These are phyloP conservation scores for Umbelopsis sp. DNA, from an alignment of 371 early-diverging fungal species.

Conservation along the genomic window DNA sequence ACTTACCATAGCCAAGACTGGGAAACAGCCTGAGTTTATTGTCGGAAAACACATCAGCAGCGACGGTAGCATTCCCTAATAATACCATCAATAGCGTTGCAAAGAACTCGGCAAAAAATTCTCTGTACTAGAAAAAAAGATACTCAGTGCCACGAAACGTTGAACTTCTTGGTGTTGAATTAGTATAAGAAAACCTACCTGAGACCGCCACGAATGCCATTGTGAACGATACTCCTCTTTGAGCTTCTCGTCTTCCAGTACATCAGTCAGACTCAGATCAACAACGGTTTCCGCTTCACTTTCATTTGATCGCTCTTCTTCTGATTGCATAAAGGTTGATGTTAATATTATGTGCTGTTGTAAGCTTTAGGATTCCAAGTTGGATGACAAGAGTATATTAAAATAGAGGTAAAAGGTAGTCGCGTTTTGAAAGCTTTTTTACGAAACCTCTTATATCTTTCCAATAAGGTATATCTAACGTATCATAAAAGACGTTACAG, in stretches of 20 bases:
- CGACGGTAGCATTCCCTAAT: slow-evolving; percentile 63
- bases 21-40: slow-evolving; percentile 22
- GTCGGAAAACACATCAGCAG: slow-evolving; percentile 31
- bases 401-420: too few species aligned
- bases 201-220: slow-evolving; percentile 10
- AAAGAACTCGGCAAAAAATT: slow-evolving; percentile 81
- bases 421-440: too few species aligned
- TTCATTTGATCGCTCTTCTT: background rate
- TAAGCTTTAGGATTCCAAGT: background rate
- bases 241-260: slow-evolving; percentile 20
- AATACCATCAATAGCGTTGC: slow-evolving; percentile 72
- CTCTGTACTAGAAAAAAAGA: slow-evolving; percentile 45
- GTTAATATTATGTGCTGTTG: background rate
- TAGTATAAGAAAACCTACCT: background rate
- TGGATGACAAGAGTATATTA: background rate
- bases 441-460: too few species aligned
- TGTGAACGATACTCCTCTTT: slow-evolving; percentile 24
- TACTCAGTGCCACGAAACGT: background rate
- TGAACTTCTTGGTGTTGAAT: background rate
- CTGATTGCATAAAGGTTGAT: background rate
- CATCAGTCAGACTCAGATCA: slow-evolving; percentile 23
- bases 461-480: too few species aligned
- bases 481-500: too few species aligned
- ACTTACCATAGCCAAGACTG: slow-evolving; percentile 12
- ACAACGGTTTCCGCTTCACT: slow-evolving; percentile 1